A percentile compares a stretch with the other conserved stretches of the same genome.
Conservation (phyloP, 305 asterid genomes). For the Fraxinus greggii region DNA sequence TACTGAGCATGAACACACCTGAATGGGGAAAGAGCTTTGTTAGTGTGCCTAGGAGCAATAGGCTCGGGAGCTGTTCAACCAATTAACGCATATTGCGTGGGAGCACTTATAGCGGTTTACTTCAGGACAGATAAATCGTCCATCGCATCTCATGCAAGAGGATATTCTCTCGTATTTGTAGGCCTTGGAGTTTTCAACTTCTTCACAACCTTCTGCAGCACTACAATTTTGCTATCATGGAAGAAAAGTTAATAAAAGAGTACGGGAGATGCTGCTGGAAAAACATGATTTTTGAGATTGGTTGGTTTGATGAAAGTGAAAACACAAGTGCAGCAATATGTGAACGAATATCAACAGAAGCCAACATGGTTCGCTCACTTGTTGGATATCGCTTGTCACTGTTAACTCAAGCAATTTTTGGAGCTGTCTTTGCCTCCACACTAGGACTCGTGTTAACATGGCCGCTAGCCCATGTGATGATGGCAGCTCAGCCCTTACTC, state of each 20-base stretch:
- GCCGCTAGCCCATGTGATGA: slow-evolving; percentile 71
- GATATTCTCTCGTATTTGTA: slow-evolving; percentile 52
- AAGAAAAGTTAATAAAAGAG: slow-evolving; percentile 58
- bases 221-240: slow-evolving; percentile 69
- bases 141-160: slow-evolving; percentile 58
- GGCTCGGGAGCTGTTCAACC: slow-evolving; percentile 84
- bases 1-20: slow-evolving; percentile 60
- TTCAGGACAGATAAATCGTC: slow-evolving; percentile 58
- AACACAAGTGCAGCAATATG: slow-evolving; percentile 74
- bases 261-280: slow-evolving; percentile 56
- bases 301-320: slow-evolving; percentile 75
- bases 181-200: slow-evolving; percentile 80
- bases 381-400: slow-evolving; percentile 76
- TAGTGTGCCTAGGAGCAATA: slow-evolving; percentile 70
- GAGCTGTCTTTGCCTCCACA: slow-evolving; percentile 57
- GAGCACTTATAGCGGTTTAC: slow-evolving; percentile 65
- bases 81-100: slow-evolving; percentile 73
- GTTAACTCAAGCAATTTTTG: slow-evolving; percentile 60
- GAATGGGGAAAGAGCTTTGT: slow-evolving; percentile 53
- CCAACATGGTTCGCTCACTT: slow-evolving; percentile 67
- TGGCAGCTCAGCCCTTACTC: slow-evolving; percentile 76
- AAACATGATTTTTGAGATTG: slow-evolving; percentile 67
- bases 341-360: slow-evolving; percentile 63
- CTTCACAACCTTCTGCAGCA: slow-evolving; percentile 65
- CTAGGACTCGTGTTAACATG: slow-evolving; percentile 62